These are phyloP conservation scores for Arxiozyma slooffiae DNA, from an alignment of 1,139 yeast genomes.

Conservation along the genomic window DNA sequence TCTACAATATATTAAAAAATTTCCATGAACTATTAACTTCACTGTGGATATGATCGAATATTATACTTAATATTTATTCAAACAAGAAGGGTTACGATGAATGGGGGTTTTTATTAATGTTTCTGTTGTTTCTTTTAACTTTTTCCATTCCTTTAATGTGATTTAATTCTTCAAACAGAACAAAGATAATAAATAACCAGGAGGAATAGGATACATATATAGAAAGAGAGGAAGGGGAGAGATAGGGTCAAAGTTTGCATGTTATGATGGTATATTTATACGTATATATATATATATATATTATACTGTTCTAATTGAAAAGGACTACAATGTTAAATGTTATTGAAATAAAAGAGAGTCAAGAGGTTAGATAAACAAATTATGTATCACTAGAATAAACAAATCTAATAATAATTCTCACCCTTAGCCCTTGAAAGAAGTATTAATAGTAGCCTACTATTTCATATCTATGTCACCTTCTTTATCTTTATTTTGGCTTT, in stretches of 20 bases:
- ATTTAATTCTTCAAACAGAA: too few species aligned
- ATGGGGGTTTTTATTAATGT: background rate
- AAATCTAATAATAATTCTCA: too few species aligned
- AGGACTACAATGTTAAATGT: too few species aligned
- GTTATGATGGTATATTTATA: background rate
- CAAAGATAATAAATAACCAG: too few species aligned
- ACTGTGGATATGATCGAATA: too few species aligned
- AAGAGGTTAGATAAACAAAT: too few species aligned
- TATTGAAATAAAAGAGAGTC: background rate
- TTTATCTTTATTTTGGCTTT: constrained; percentile 8
- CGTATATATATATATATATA: background rate
- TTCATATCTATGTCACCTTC: background rate
- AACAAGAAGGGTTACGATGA: too few species aligned
- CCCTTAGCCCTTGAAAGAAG: background rate
- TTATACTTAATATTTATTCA: too few species aligned
- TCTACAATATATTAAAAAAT: too few species aligned
- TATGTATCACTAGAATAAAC: background rate
- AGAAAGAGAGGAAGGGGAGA: background rate
- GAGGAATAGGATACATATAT: background rate
- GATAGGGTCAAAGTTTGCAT: too few species aligned
- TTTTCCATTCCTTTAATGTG: background rate
- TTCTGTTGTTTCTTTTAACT: background rate
- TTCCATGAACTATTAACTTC: too few species aligned
- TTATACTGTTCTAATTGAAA: too few species aligned
- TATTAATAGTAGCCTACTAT: background rate